Evolutionary conservation across 1,284 basidiomycete species (phyloP).

Genomic region (Malassezia slooffiae): DNA sequence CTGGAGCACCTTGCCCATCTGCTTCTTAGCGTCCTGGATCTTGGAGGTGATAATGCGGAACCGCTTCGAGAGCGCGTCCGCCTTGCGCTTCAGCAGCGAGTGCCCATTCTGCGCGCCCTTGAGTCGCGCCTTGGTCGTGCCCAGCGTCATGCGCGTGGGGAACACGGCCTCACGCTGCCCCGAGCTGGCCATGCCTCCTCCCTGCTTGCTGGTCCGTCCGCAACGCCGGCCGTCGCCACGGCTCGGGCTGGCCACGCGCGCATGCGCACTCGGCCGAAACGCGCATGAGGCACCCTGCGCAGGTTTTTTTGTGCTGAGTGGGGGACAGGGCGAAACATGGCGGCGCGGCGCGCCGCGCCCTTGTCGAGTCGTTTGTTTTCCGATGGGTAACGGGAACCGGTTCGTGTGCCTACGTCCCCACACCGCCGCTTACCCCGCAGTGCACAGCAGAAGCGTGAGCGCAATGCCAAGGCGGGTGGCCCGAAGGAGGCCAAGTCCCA

Average conservation of each 20-base stretch:
- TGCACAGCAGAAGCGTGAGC: constrained; percentile 43
- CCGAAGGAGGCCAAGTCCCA: constrained; percentile 35
- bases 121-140: constrained; percentile 79
- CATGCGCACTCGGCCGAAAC: no score
- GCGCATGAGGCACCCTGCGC: neutral
- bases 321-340: no score
- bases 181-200: constrained; percentile 74
- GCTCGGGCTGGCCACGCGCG: no score
- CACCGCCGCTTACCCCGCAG: constrained; percentile 10
- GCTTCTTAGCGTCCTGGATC: constrained; percentile 87
- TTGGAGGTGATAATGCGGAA: constrained; percentile 57
- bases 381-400: constrained; percentile 37
- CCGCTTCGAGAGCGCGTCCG: constrained; percentile 83
- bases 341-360: no score
- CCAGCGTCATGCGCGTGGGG: constrained; percentile 58
- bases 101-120: constrained; percentile 97
- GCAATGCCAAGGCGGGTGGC: constrained; percentile 34
- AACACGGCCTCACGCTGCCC: constrained; percentile 83
- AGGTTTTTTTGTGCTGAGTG: neutral
- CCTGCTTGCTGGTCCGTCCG: constrained; percentile 10
- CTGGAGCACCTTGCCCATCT: constrained; percentile 98
- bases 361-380: no score
- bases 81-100: constrained; percentile 90
- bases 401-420: constrained; percentile 5
- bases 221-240: no score